These are phyloP conservation scores for Novymonas esmeraldas DNA, from an alignment of 208 protist species.

Conservation along the genomic window DNA sequence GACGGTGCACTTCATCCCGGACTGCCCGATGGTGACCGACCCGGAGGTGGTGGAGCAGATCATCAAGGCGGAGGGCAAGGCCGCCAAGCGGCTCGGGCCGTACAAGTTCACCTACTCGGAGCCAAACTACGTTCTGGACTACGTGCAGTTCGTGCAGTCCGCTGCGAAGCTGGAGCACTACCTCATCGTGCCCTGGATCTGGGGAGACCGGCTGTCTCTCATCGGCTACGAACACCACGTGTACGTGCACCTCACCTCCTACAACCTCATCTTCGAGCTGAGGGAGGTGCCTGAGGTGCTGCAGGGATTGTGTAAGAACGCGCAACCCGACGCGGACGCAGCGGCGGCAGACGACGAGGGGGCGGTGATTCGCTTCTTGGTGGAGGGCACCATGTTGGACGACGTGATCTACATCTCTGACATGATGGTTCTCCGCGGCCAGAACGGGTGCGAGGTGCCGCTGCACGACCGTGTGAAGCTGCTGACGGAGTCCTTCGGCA, in stretches of 20 bases:
- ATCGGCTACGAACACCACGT: conserved; percentile 65
- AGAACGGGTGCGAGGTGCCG: conserved; percentile 52
- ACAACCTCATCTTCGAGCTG: conserved; percentile 72
- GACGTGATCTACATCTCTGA: conserved; percentile 82
- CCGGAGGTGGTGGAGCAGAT: conserved; percentile 54
- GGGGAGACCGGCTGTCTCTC: conserved; percentile 78
- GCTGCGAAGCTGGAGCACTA: conserved; percentile 69
- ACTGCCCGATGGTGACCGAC: conserved; percentile 61
- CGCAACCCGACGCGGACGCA: conserved; percentile 26
- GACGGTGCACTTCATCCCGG: conserved; percentile 58
- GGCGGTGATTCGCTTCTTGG: conserved; percentile 49
- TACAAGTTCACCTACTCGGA: conserved; percentile 79
- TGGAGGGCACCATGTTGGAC: conserved; percentile 73
- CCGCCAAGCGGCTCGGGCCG: conserved; percentile 29
- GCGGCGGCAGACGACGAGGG: conserved; percentile 10
- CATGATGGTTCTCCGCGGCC: conserved; percentile 64
- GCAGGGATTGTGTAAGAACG: conserved; percentile 36
- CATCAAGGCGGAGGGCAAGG: conserved; percentile 45
- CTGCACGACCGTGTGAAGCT: conserved; percentile 68
- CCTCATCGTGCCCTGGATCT: conserved; percentile 76
- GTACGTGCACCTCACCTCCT: conserved; percentile 82
- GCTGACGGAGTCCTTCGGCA: conserved; percentile 54
- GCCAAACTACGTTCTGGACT: conserved; percentile 86
- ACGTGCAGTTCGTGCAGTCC: conserved; percentile 70
- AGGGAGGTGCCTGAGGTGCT: conserved; percentile 25